These are phyloP conservation scores for Dictyophora rubrovolvata DNA, from an alignment of 768 basidiomycete genomes.

Conservation along the genomic window DNA sequence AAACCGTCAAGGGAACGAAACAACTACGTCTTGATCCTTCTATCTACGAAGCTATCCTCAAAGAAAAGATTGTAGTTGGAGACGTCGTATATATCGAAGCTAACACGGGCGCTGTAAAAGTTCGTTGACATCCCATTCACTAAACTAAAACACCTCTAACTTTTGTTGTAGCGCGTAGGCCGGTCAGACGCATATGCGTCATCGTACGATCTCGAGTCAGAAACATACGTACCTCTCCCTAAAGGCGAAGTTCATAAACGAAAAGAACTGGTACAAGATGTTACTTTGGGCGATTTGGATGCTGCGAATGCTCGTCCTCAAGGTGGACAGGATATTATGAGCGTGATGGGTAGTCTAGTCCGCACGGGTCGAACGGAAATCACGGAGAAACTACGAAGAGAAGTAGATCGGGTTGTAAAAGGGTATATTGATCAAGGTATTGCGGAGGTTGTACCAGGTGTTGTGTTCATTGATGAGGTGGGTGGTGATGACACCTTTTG, in stretches of 20 bases:
- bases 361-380: conserved; percentile 93
- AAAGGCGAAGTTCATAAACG: conserved; percentile 95
- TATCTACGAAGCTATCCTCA: conserved; percentile 94
- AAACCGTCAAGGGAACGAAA: conserved; percentile 89
- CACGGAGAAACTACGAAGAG: conserved; percentile 88
- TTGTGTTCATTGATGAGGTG: conserved; percentile 98
- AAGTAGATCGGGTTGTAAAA: conserved; percentile 97
- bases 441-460: conserved; percentile 94
- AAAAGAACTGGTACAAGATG: conserved; percentile 92
- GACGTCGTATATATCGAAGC: conserved; percentile 95
- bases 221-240: conserved; percentile 95
- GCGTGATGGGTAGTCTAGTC: conserved; percentile 84
- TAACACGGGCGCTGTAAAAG: conserved; percentile 92
- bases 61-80: conserved; percentile 93
- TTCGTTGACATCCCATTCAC: conserved; percentile 22
- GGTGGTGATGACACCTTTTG: conserved; percentile 15
- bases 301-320: conserved; percentile 94
- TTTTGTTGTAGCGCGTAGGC: conserved; percentile 65
- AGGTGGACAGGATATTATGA: conserved; percentile 98
- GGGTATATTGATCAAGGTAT: conserved; percentile 97
- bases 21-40: conserved; percentile 88
- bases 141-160: conserved; percentile 2
- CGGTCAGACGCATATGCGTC: conserved; percentile 96
- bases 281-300: conserved; percentile 90
- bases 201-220: conserved; percentile 94